Conservation (phyloP, 2,329 filamentous ascomycete genomes). For the Penicillium crustosum region DNA sequence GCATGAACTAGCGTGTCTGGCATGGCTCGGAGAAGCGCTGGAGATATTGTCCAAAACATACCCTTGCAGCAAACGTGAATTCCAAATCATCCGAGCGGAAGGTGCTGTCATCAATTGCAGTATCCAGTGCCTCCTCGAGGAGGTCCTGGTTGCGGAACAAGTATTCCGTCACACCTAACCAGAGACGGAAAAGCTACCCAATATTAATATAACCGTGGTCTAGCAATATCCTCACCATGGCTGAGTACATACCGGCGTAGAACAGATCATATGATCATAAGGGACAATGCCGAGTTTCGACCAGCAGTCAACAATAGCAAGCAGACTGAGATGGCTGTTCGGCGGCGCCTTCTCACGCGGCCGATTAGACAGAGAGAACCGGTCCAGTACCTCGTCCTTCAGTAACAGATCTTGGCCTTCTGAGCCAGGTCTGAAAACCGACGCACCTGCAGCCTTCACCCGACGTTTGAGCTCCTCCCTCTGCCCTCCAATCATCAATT, state of each 20-base stretch:
- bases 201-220: conserved; percentile 4
- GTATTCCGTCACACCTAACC: conserved; percentile 95
- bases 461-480: conserved; percentile 69
- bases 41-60: conserved; percentile 34
- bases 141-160: conserved; percentile 80
- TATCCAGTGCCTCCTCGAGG: conserved; percentile 80
- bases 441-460: conserved; percentile 75
- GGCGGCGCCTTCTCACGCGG: conserved; percentile 65
- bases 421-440: conserved; percentile 59
- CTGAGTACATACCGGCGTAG: conserved; percentile 67
- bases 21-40: not conserved
- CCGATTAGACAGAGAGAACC: conserved; percentile 76
- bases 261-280: conserved; percentile 99
- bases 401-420: conserved; percentile 67
- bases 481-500: conserved; percentile 90
- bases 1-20: not conserved
- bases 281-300: conserved; percentile 88
- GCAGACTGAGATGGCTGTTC: conserved; percentile 89
- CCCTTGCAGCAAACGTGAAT: conserved; percentile 91
- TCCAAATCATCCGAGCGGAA: conserved; percentile 96
- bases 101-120: conserved; percentile 82
- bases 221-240: not conserved
- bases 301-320: conserved; percentile 99
- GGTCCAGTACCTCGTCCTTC: conserved; percentile 77
- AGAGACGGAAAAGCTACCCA: conserved; percentile 77